Percentiles rank a stretch among this genome's conserved stretches.
Evolutionary conservation across 441 rosid species (phyloP).

Genomic region (Erodium moschatum): DNA sequence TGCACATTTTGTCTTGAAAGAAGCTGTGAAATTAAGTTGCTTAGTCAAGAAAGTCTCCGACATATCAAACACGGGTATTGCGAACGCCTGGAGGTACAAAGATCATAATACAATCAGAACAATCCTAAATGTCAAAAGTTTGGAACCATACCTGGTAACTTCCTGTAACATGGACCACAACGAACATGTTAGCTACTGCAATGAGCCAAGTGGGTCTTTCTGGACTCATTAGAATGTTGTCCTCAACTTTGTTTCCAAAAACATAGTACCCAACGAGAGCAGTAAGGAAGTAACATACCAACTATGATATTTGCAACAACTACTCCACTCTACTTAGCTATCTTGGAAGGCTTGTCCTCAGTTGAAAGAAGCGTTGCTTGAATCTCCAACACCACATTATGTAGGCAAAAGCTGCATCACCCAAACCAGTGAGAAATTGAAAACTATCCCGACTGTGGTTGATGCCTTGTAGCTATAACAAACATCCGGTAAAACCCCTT

Average conservation of each 20-base stretch:
- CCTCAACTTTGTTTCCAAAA: constrained; percentile 53
- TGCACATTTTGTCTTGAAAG: constrained; percentile 45
- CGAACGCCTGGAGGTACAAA: constrained; percentile 31
- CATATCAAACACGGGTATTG: constrained; percentile 87
- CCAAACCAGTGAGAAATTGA: constrained; percentile 58
- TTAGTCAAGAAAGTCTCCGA: constrained; percentile 57
- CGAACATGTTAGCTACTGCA: constrained; percentile 58
- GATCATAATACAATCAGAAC: background rate
- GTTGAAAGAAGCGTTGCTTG: constrained; percentile 86
- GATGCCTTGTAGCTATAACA: constrained; percentile 45
- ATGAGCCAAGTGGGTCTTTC: constrained; percentile 65
- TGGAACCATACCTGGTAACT: constrained; percentile 50
- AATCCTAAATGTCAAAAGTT: background rate
- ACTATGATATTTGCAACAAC: constrained; percentile 52
- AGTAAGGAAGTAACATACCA: constrained; percentile 74
- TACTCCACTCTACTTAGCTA: constrained; percentile 74
- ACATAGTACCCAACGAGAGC: constrained; percentile 48
- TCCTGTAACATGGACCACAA: constrained; percentile 73
- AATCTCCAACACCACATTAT: constrained; percentile 73
- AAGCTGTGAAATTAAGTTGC: constrained; percentile 36
- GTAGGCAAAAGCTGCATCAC: constrained; percentile 68
- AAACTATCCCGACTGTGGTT: constrained; percentile 28
- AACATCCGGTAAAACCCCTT: constrained; percentile 42
- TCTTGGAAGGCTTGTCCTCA: constrained; percentile 66
- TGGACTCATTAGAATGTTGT: constrained; percentile 52